Base-by-base conservation (phyloP, 306 rosid species). In the Lathyrus tuberosus region DNA sequence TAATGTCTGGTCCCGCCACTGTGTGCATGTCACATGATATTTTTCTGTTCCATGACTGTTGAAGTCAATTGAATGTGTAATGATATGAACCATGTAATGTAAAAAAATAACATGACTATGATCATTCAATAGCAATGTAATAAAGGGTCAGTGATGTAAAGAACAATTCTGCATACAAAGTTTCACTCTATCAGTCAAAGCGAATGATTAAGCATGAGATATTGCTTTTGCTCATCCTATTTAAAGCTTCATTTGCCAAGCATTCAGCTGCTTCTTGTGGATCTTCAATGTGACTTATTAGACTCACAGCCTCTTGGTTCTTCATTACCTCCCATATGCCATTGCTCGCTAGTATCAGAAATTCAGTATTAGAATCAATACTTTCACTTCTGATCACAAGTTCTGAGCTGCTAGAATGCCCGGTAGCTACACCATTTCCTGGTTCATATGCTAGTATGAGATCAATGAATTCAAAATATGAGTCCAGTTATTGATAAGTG, bases 321-420 rank as follows among this genome's bases (percentile, higher is more conserved):
- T 90, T 83, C 96, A 93, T 84, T 82, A 88, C 98, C 91, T 93
- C 91, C 98, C 97, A 94, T 81, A 94, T 84, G 44, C 94, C 98
- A 59, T 22, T 53, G 84, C 92, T 90, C 69, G 87, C 98, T 61
- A 94, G 70, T 74, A 94, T 84, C 58, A 94, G 72, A 61, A 94
- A 94, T 33, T 94, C 97, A 28, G 86, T 85, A 56, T 76, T 72
- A 4, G 81, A 62, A 62, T 84, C 83, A 6, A 90, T 62, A 73
- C 73, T 79, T 76, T 88, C 87, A 24, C 54, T 66, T 67, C 81
- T 85, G 16, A 90, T 62, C 16, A 81, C 76, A 72, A 90, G 67
- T 15, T 88, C 94, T 15, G 91, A 78, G 78, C 82, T 59, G 71
- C 57, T 87, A 4, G 73, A 49, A 22, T 41, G 72, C 72, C 37